Base-by-base conservation (phyloP, 2,329 filamentous ascomycete species). In the Grosmannia serpens region DNA sequence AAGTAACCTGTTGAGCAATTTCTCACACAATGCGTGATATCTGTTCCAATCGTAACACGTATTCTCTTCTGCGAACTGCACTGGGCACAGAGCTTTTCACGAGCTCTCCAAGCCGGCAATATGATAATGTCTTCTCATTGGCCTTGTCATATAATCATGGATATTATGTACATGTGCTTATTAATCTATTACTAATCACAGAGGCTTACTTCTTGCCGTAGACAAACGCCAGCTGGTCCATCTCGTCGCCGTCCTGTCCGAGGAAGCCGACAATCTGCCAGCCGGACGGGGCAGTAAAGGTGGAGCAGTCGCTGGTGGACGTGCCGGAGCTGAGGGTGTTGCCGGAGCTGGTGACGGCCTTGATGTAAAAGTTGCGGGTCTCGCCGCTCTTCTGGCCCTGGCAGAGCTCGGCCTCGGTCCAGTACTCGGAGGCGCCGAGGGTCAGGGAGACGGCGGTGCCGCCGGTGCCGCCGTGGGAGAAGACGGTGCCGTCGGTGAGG, bases 301-400 rank as follows among this genome's bases (percentile, higher is more conserved):
- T 73, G 6, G 68, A 65, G 64, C 80, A 84, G 60, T 77, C 74
- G 13, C 62, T 66, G 0, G 78, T 82, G 31, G 68, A 64, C 0
- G 68, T 74, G 1, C 81, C 80, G 2, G 74, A 67, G 15, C 67
- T 65, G 7, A 83, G 61, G 0, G 69, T 76, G 26, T 74, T 71
- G 1, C 79, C 79, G 0, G 69, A 58, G 63, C 74, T 80, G 1
- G 79, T 83, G 1, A 71, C 77, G n/a, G 80, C 77, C 58, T 73
- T 63, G 60, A 82, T 74, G 65, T 78, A 84, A 65, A 85, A 82
- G 64, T 76, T 76, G 35, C 81, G 75, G n/a, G 77, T 80, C 17
- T 70, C 64, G 26, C 64, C 64, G 60, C 72, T 68, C 63, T 76
- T 73, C 64, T 76, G 65, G 17, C 74, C 81, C 62, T 76, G 71